Conservation (phyloP, 78 protist genomes). For the Diacronema lutheri region DNA sequence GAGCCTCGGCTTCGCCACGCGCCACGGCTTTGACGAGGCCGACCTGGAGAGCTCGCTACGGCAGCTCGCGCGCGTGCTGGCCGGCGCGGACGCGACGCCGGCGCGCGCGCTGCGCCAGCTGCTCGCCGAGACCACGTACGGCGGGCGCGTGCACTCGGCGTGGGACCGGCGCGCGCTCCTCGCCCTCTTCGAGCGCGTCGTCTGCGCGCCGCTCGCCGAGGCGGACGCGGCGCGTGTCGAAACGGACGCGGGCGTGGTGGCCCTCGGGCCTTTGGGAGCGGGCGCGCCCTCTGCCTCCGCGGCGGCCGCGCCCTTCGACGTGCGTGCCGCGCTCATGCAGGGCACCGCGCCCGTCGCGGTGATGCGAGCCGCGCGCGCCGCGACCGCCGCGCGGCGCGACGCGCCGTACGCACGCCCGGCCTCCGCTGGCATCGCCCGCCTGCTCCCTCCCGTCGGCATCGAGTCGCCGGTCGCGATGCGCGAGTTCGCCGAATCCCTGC, state of each 20-base stretch:
- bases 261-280: neutral
- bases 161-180: conserved; percentile 63
- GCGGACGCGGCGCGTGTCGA: too few relatives aligned
- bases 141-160: conserved; percentile 87
- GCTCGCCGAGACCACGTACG: conserved; percentile 89
- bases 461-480: too few relatives aligned
- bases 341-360: too few relatives aligned
- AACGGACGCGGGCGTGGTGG: too few relatives aligned
- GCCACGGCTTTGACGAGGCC: conserved; percentile 79
- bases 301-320: too few relatives aligned
- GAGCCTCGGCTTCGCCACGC: conserved; percentile 73
- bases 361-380: neutral
- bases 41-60: conserved; percentile 48
- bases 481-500: conserved; percentile 53
- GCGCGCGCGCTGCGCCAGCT: conserved; percentile 77
- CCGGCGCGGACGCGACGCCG: conserved; percentile 67
- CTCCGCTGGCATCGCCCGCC: too few relatives aligned
- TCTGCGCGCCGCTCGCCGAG: neutral
- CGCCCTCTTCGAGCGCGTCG: neutral
- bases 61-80: too few relatives aligned
- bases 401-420: too few relatives aligned
- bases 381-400: too few relatives aligned
- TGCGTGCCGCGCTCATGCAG: neutral
- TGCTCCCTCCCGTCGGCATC: too few relatives aligned
- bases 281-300: too few relatives aligned